phyloP scores from a whole-genome alignment of 768 basidiomycete genomes.

The Lactarius quietus region DNA sequence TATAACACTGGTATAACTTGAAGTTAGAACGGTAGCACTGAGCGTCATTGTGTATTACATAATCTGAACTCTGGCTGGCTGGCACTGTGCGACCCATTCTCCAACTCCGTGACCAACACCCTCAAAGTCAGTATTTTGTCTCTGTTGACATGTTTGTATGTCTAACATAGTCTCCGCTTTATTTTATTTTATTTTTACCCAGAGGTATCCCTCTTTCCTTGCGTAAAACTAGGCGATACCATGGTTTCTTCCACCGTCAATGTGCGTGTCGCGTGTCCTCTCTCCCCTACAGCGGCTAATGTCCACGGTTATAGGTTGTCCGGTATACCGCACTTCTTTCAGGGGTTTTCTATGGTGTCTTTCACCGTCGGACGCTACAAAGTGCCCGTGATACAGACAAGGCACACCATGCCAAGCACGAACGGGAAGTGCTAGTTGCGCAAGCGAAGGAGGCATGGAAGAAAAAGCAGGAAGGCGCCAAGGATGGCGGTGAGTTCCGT shows the following conservation, averaged over 20 bases:
- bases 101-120: conserved; percentile 15
- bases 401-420: conserved; percentile 67
- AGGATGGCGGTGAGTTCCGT: conserved; percentile 52
- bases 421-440: conserved; percentile 70
- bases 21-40: no score
- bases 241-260: conserved; percentile 26
- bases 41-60: no score
- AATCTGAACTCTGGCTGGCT: conserved; percentile 23
- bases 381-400: conserved; percentile 73
- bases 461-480: conserved; percentile 60
- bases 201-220: conserved; percentile 17
- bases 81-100: conserved; percentile 4
- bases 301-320: conserved; percentile 54
- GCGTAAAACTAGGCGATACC: conserved; percentile 21
- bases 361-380: conserved; percentile 89
- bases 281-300: not conserved
- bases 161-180: not conserved
- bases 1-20: no score
- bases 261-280: conserved; percentile 11
- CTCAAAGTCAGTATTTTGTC: conserved; percentile 12
- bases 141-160: not conserved
- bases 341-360: conserved; percentile 88
- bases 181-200: not conserved
- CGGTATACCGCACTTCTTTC: conserved; percentile 88
- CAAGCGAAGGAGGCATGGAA: conserved; percentile 91